Percentiles rank a stretch among this genome's conserved stretches.
phyloP scores from a whole-genome alignment of 768 basidiomycete genomes.

The Gymnopilus junonius region DNA sequence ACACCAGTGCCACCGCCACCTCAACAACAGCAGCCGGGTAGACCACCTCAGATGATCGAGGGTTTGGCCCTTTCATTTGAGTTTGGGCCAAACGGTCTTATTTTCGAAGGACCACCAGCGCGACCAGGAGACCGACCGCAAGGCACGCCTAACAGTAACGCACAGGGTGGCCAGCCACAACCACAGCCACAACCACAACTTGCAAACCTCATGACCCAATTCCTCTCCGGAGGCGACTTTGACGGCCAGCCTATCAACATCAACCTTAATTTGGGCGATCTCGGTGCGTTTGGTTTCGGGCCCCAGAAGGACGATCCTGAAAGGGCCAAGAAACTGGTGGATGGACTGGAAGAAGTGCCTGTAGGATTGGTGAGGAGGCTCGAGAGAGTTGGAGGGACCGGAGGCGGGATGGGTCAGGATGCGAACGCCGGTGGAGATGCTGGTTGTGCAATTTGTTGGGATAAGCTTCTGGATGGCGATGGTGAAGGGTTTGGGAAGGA shows the following conservation, averaged over 20 bases:
- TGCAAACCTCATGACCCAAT: background rate
- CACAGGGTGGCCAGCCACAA: background rate
- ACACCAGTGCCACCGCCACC: background rate
- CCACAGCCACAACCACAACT: background rate
- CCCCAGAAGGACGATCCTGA: constrained; percentile 63
- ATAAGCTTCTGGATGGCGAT: constrained; percentile 57
- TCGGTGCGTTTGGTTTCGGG: constrained; percentile 19
- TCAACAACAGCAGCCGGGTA: constrained; percentile 1
- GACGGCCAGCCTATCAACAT: constrained; percentile 20
- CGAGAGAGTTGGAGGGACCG: constrained; percentile 51
- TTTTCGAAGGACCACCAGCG: background rate
- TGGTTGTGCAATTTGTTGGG: constrained; percentile 81
- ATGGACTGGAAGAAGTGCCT: constrained; percentile 69
- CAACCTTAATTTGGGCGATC: constrained; percentile 16
- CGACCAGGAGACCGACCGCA: background rate
- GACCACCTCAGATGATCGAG: background rate
- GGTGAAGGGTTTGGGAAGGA: constrained; percentile 31
- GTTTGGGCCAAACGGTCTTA: constrained; percentile 2
- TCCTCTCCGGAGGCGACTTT: constrained; percentile 1
- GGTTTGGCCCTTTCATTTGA: constrained; percentile 14
- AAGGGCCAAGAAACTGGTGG: constrained; percentile 64
- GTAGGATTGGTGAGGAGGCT: constrained; percentile 67
- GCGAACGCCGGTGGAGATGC: constrained; percentile 38
- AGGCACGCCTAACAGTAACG: background rate
- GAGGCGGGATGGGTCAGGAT: constrained; percentile 33